Percentiles rank a stretch among this genome's conserved stretches.
These are phyloP conservation scores for Yarrowia galli DNA, from an alignment of 1,139 yeast genomes.

Conservation along the genomic window DNA sequence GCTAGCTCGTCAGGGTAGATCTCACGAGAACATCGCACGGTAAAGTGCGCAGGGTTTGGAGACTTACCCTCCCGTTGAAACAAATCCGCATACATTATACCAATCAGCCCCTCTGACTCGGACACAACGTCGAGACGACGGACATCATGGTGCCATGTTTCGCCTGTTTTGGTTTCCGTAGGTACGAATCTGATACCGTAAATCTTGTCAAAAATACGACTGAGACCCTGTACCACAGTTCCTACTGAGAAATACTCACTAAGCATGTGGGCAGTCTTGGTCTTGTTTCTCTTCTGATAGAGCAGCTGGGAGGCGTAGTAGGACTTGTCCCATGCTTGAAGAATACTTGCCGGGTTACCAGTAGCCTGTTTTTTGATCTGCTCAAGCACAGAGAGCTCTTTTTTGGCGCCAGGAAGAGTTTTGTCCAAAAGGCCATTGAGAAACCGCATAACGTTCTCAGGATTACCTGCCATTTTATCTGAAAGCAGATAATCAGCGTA, in stretches of 20 bases:
- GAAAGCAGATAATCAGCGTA: conserved; percentile 82
- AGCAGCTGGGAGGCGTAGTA: conserved; percentile 59
- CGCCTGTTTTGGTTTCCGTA: conserved; percentile 69
- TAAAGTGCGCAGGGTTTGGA: conserved; percentile 90
- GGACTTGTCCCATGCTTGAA: conserved; percentile 94
- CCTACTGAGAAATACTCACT: conserved; percentile 79
- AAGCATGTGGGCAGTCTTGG: conserved; percentile 44
- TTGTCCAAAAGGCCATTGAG: conserved; percentile 64
- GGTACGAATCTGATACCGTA: conserved; percentile 82
- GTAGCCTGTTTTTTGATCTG: conserved; percentile 38
- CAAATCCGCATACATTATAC: conserved; percentile 72
- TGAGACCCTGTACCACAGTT: conserved; percentile 82
- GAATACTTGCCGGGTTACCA: background rate
- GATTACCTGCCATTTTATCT: conserved; percentile 89
- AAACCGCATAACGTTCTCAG: conserved; percentile 76
- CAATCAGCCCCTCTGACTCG: conserved; percentile 64
- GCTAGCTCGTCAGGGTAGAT: conserved; percentile 61
- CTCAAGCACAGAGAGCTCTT: conserved; percentile 55
- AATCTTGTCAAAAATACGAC: conserved; percentile 68
- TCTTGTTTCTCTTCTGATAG: conserved; percentile 46
- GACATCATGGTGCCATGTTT: conserved; percentile 91
- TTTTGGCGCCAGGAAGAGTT: conserved; percentile 62
- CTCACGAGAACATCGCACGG: conserved; percentile 90
- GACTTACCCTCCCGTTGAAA: conserved; percentile 67
- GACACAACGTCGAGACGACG: conserved; percentile 76